phyloP scores from a whole-genome alignment of 2,329 filamentous ascomycete genomes.

The Torrubiellomyces zombiae region DNA sequence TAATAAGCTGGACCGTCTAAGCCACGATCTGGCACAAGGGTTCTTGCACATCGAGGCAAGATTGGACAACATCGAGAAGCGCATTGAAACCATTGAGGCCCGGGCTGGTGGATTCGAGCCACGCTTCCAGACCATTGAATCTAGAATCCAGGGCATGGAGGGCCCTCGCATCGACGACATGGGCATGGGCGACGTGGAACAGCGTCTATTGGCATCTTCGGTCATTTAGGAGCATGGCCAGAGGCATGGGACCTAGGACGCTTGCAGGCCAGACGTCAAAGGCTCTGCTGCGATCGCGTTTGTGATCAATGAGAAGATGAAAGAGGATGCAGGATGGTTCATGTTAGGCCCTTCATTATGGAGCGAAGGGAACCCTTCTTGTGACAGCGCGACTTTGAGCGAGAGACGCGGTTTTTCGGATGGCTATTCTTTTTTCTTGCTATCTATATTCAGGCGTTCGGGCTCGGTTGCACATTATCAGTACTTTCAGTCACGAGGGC shows the following conservation, averaged over 20 bases:
- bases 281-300: no score
- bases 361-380: no score
- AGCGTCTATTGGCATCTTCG: conserved; percentile 24
- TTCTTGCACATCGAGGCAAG: conserved; percentile 32
- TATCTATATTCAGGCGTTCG: no score
- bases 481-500: no score
- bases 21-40: conserved; percentile 37
- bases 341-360: neutral
- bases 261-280: no score
- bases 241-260: no score
- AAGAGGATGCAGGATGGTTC: neutral
- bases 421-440: no score
- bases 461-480: no score
- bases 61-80: conserved; percentile 35
- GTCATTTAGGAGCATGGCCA: conserved; percentile 20
- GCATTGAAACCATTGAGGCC: conserved; percentile 36
- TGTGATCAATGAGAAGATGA: no score
- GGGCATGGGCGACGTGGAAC: conserved; percentile 28
- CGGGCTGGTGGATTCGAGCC: conserved; percentile 25
- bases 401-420: no score
- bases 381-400: no score
- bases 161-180: conserved; percentile 24
- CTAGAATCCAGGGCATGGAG: conserved; percentile 24
- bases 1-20: conserved; percentile 42
- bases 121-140: conserved; percentile 26